A percentile compares a stretch with the other conserved stretches of the same genome.
These are phyloP conservation scores for Ambrosiella cleistominuta DNA, from an alignment of 2,329 filamentous ascomycete genomes.

Conservation along the genomic window DNA sequence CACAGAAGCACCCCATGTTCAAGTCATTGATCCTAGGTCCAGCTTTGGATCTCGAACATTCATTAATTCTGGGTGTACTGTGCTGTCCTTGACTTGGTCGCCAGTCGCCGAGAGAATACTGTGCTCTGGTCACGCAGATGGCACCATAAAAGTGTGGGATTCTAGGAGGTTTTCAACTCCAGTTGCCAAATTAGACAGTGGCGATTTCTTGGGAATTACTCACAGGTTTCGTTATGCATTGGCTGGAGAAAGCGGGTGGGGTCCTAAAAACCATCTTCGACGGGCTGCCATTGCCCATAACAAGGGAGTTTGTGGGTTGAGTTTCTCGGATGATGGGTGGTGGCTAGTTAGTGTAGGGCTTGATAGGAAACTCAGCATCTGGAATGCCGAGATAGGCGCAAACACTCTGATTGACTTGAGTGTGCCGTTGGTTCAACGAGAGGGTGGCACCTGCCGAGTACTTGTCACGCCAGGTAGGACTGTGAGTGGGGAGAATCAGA, in stretches of 20 bases:
- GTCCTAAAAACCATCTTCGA: slow-evolving; percentile 24
- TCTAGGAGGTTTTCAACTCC: slow-evolving; percentile 61
- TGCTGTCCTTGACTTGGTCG: slow-evolving; percentile 63
- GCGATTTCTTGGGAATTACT: slow-evolving; percentile 57
- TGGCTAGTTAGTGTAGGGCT: slow-evolving; percentile 68
- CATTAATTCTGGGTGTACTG: slow-evolving; percentile 48
- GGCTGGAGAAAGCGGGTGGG: slow-evolving; percentile 19
- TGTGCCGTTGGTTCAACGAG: slow-evolving; percentile 33
- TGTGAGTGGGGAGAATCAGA: slow-evolving; percentile 38
- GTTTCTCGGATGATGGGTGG: slow-evolving; percentile 66
- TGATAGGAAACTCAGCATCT: slow-evolving; percentile 71
- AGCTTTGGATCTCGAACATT: slow-evolving; percentile 42
- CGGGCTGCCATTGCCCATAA: slow-evolving; percentile 50
- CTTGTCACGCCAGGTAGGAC: slow-evolving; percentile 41
- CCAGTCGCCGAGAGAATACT: slow-evolving; percentile 63
- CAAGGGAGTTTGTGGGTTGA: slow-evolving; percentile 67
- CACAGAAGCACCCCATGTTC: slow-evolving; percentile 68
- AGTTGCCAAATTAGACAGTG: slow-evolving; percentile 64
- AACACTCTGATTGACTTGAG: slow-evolving; percentile 77
- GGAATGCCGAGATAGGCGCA: slow-evolving; percentile 62
- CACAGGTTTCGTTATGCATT: slow-evolving; percentile 22
- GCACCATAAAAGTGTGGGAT: slow-evolving; percentile 57
- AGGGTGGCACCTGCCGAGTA: background rate
- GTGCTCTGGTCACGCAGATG: slow-evolving; percentile 71
- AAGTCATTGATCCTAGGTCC: slow-evolving; percentile 49